Conservation (phyloP, 2,329 filamentous ascomycete genomes). For the Ampelomyces quisqualis region DNA sequence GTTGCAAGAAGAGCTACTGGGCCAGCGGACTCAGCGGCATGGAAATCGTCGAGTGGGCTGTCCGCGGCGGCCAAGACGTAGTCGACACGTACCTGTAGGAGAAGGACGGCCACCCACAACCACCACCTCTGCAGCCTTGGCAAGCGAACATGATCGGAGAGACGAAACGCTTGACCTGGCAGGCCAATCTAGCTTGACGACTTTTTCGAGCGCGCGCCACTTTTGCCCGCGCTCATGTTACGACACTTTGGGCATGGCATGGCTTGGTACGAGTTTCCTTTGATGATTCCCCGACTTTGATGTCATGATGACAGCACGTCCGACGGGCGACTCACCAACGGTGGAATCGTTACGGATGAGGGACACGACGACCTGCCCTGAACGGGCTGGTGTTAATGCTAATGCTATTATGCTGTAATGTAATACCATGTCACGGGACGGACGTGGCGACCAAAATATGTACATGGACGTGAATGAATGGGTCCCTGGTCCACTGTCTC, state of each 20-base stretch:
- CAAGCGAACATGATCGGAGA: too few species aligned
- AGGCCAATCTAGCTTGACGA: background rate
- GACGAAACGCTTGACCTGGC: background rate
- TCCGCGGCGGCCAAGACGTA: constrained; percentile 39
- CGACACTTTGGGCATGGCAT: background rate
- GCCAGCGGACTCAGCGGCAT: constrained; percentile 42
- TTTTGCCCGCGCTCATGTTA: too few species aligned
- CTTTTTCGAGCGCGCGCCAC: too few species aligned
- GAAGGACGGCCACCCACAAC: background rate
- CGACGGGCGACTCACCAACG: background rate
- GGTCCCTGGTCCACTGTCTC: too few species aligned
- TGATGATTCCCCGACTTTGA: constrained; percentile 2
- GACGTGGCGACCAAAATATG: too few species aligned
- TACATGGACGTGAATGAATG: too few species aligned
- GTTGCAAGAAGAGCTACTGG: constrained; percentile 42
- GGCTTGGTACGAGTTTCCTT: background rate
- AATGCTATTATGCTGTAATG: constrained; percentile 23
- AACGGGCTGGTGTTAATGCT: constrained; percentile 11
- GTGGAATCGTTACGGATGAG: background rate
- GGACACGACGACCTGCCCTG: background rate
- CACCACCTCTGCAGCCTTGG: background rate
- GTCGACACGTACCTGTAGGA: constrained; percentile 37
- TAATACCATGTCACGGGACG: too few species aligned
- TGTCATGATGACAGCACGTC: constrained; percentile 2
- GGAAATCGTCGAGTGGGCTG: constrained; percentile 44